Evolutionary conservation across 352 stramenopile genomes (phyloP), one percentile per base, ranked within the genome.

Genomic region (Phytophthora cajani): DNA sequence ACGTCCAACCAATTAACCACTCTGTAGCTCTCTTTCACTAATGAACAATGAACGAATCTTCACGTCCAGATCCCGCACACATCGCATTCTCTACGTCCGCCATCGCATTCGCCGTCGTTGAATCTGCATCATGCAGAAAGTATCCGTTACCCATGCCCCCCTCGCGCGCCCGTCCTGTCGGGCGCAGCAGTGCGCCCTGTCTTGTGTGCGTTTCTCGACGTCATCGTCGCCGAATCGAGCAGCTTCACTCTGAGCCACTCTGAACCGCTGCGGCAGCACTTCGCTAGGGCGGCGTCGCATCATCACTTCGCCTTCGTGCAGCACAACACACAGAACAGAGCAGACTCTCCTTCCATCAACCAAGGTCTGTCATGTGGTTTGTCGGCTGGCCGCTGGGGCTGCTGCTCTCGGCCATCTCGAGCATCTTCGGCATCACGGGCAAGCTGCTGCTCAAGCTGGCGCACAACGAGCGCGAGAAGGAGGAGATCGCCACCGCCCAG

Each of bases 361-460:
- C 19, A 33, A 10, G 30, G 12, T 7, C 27, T 10, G 12, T 33
- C 17, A 82, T 82, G 75, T 73, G 64, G 75, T 71, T 92, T 46
- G 58, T 91, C n/a, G 87, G 84, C 27, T 95, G 88, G 88, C 86
- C 85, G 47, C 71, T 95, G 14, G 88, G 88, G 16, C 81, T 95
- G 23, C 71, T 92, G 50, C 83, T 95, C 27, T 91, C 81, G 32
- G 85, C 82, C 40, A 74, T 92, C 56, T 90, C 88, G 25, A 93
- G 85, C 61, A 76, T 93, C 72, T 90, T 93, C 57, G 87, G 87
- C 38, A 92, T 93, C 67, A 71, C 90, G 8, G 87, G 87, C 30
- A 95, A 95, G 53, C 72, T 95, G 25, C 78, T 95, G 55, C 78
- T 95, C 62, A 95, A 95, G 68, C 73, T 95, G 54, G 84, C 84